phyloP scores from a whole-genome alignment of 208 protist genomes.

The Hexamita inflata region DNA sequence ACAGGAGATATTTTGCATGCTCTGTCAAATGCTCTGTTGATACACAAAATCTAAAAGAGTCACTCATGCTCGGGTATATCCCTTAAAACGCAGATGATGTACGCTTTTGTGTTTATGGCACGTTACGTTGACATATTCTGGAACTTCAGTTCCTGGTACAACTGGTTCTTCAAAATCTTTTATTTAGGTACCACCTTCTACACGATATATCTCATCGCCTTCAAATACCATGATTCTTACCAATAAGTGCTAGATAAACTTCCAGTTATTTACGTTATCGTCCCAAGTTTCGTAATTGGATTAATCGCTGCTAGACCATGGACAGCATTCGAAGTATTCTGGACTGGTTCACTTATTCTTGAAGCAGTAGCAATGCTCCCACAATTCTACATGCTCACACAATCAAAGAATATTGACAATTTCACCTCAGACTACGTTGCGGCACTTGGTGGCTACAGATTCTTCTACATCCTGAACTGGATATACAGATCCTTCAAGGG shows the following conservation, averaged over 20 bases:
- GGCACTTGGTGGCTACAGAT: slow-evolving; percentile 9
- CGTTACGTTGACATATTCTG: slow-evolving; percentile 30
- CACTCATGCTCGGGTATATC: slow-evolving; percentile 15
- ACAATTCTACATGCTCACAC: slow-evolving; percentile 15
- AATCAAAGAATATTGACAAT: neutral
- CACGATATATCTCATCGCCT: slow-evolving; percentile 27
- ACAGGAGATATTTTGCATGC: slow-evolving; percentile 21
- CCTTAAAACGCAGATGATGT: slow-evolving; percentile 27
- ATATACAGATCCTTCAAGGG: neutral
- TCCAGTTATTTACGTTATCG: neutral
- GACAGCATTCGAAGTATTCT: slow-evolving; percentile 20
- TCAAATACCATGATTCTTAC: neutral
- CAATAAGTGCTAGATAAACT: slow-evolving; percentile 3
- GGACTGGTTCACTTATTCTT: slow-evolving; percentile 21
- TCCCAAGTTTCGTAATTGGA: neutral
- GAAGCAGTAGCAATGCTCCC: slow-evolving; percentile 11
- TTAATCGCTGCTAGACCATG: neutral
- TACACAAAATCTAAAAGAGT: neutral
- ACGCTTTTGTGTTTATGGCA: slow-evolving; percentile 12
- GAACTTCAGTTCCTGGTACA: slow-evolving; percentile 24
- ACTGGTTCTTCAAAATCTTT: slow-evolving; percentile 17
- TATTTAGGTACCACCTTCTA: slow-evolving; percentile 10
- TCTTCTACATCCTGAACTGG: slow-evolving; percentile 29
- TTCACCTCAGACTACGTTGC: slow-evolving; percentile 26
- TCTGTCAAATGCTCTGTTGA: neutral